Evolutionary conservation across 306 rosid genomes (phyloP), one percentile per base, ranked within the genome.

Genomic region (Nissolia schottii): DNA sequence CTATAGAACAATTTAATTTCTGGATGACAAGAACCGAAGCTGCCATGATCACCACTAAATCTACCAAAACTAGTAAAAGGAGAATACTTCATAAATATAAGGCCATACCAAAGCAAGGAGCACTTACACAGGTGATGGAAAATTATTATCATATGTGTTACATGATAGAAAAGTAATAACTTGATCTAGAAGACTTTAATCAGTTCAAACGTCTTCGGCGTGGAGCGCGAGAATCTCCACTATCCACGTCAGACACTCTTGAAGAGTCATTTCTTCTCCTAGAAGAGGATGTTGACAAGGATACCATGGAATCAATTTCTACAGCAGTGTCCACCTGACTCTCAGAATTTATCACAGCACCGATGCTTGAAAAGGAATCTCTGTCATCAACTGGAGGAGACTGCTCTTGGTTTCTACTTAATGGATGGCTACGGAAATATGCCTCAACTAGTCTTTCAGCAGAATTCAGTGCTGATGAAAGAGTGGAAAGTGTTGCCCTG

Each of bases 231-330:
- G 97, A 91, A 79, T 95, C 97, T 77, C 96, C 97, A 48, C 93
- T 89, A 65, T 95, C 99, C 56, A 91, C 87, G 69, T 94, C 98
- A 37, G 94, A 91, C 71, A 75, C 82, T 70, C 97, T 89, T 32
- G 96, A 80, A 16, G 92, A 48, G 22, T 89, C 97, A 9, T 68
- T 84, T 83, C 96, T 91, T 80, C 95, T 86, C 81, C 96, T 83
- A 64, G 99, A 95, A 49, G 99, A 86, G 66, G 99, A 90, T 25
- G 97, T 92, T 70, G 97, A 92, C 76, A 86, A 82, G 32, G 98
- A 89, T 41, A 95, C 96, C 85, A 85, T 75, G 73, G 99, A 89
- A 80, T 95, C 97, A 14, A 95, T 91, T 71, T 94, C 98, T 58
- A 80, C 86, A 48, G 94, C 90, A 76, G 92, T 91, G 86, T 94